Evolutionary conservation across 2,329 filamentous ascomycete species (phyloP).

Genomic region (Chrysoporthe austroafricana): DNA sequence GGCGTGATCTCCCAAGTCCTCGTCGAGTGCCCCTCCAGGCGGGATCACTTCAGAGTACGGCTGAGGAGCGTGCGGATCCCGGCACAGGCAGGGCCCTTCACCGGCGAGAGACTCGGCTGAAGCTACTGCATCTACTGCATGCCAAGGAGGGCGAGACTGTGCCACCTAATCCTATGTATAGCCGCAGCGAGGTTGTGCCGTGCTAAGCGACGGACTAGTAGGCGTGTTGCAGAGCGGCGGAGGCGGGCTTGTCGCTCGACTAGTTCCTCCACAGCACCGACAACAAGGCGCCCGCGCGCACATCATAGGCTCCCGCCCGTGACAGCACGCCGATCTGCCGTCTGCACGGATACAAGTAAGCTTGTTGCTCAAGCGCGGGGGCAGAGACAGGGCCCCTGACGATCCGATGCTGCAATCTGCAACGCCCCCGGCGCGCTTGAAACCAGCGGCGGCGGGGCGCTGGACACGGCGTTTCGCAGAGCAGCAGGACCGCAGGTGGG

Average conservation of each 20-base stretch:
- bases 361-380: neutral
- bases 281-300: neutral
- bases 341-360: neutral
- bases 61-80: neutral
- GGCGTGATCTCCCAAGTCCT: neutral
- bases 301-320: too few relatives aligned
- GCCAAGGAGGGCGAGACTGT: constrained; percentile 7
- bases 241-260: neutral
- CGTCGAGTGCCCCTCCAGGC: neutral
- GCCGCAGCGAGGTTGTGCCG: neutral
- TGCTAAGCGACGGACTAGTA: neutral
- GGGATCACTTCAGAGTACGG: neutral
- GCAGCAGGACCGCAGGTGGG: neutral
- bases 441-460: constrained; percentile 3
- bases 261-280: neutral
- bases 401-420: neutral
- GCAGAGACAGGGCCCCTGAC: neutral
- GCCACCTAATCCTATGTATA: neutral
- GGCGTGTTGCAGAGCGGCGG: neutral
- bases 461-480: neutral
- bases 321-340: neutral
- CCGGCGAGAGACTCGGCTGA: neutral
- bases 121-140: constrained; percentile 13
- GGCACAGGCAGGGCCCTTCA: neutral
- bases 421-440: neutral